Evolutionary conservation across 768 basidiomycete genomes (phyloP), one percentile per base, ranked within the genome.

Genomic region (Amanita pseudoporphyria): DNA sequence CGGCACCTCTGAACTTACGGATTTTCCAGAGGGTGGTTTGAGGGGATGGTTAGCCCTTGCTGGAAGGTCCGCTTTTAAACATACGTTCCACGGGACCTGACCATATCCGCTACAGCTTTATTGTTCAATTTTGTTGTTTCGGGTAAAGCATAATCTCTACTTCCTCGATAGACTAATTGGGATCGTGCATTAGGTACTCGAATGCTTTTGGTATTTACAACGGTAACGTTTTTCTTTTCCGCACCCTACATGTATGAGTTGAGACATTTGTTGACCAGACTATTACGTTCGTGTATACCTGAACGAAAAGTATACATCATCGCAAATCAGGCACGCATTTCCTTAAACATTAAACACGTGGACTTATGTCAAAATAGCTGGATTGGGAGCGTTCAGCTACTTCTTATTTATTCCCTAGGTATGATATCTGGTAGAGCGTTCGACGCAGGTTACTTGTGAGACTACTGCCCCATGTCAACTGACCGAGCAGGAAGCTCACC

Each of bases 371-470:
- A 7, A 18, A 49, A 16, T 39, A 69, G 64, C 18, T 69, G 62
- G 64, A 64, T 80, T 26, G 79, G 78, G 9, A 74, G 76, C 28
- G 61, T 67, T 7, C 75, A 80, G 46, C 60, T 76, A 9, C 69
- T 73, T 45, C 60, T 79, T 13, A 62, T 72, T 16, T 60, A 78
- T 32, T 64, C 70, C 2, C 63, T 65, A 35, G 76, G 76, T 1
- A 58, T 76, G 21, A 45, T 73, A 38, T 65, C 70, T 2, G 79
- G 79, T 12, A 66, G 71, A 41, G 59, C 71, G 5, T 76, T 76
- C 54, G 79, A 80, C 44, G 66, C 66, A 18, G 78, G 79, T 45
- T 73, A 76, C 58, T 77, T 76, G 73, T 72, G 56, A 55, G 70
- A 53, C 16, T 37, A 6, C n/a, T 16, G 16, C 9, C 6, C n/a